A percentile compares a stretch with the other conserved stretches of the same genome.
Conservation (phyloP, 768 basidiomycete genomes). For the Amanita pseudoporphyria region DNA sequence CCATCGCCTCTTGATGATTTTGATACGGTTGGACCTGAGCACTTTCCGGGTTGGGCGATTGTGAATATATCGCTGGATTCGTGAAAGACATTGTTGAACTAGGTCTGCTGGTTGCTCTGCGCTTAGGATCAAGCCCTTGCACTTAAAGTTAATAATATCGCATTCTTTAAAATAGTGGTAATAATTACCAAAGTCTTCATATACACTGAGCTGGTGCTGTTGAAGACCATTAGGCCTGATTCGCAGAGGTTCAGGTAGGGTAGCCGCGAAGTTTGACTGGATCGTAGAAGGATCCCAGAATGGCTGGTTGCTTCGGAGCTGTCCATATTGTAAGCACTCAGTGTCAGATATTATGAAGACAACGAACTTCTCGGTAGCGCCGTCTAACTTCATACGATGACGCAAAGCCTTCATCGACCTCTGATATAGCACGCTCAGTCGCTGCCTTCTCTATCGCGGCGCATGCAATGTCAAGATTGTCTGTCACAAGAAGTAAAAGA, state of each 20-base stretch:
- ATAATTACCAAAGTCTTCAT: slow-evolving; percentile 83
- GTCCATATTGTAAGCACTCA: not conserved
- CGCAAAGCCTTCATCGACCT: slow-evolving; percentile 86
- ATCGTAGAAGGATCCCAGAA: slow-evolving; percentile 87
- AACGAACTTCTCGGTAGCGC: slow-evolving; percentile 73
- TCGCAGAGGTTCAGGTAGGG: slow-evolving; percentile 82
- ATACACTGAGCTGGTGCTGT: slow-evolving; percentile 75
- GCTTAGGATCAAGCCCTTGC: slow-evolving; percentile 42
- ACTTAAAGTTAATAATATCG: not conserved
- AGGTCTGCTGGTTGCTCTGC: slow-evolving; percentile 53
- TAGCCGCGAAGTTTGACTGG: slow-evolving; percentile 56
- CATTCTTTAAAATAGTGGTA: slow-evolving; percentile 1
- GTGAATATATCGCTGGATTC: slow-evolving; percentile 38
- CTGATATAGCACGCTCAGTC: slow-evolving; percentile 89
- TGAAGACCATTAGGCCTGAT: slow-evolving; percentile 79
- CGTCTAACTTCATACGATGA: slow-evolving; percentile 75
- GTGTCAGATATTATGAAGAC: not conserved
- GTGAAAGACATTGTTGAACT: slow-evolving; percentile 63
- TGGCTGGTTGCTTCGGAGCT: slow-evolving; percentile 60
- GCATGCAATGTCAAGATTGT: slow-evolving; percentile 92
- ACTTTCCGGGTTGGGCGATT: slow-evolving; percentile 57
- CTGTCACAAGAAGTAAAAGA: slow-evolving; percentile 69
- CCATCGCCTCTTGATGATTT: slow-evolving; percentile 78
- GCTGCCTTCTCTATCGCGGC: slow-evolving; percentile 94
- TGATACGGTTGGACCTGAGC: slow-evolving; percentile 32